Evolutionary conservation across 2,329 filamentous ascomycete species (phyloP).

Genomic region (Alternaria gaisen): DNA sequence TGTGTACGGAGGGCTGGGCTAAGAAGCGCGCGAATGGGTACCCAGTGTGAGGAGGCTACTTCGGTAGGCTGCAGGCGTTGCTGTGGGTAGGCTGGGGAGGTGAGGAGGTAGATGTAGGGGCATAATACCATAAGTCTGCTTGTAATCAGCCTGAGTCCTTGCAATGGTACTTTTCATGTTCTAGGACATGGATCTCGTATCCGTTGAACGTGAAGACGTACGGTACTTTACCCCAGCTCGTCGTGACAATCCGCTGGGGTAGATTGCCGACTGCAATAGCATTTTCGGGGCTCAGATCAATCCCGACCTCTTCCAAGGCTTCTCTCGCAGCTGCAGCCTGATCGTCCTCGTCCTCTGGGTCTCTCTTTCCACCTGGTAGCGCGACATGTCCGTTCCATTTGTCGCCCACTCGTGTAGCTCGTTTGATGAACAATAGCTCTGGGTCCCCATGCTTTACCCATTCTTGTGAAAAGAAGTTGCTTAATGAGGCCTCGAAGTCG

Average conservation of each 20-base stretch:
- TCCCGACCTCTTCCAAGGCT: conserved; percentile 71
- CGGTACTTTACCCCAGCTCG: conserved; percentile 72
- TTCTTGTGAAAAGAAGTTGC: conserved; percentile 68
- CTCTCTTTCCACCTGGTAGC: conserved; percentile 72
- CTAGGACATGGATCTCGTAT: background rate
- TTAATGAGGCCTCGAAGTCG: conserved; percentile 55
- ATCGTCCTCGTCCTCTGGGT: conserved; percentile 71
- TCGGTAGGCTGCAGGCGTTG: conserved; percentile 73
- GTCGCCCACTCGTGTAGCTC: conserved; percentile 70
- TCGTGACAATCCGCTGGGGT: conserved; percentile 71
- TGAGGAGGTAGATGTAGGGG: conserved; percentile 72
- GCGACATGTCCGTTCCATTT: conserved; percentile 76
- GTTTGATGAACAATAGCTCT: conserved; percentile 76
- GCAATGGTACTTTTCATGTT: background rate
- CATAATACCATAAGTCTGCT: conserved; percentile 73
- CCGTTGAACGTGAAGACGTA: conserved; percentile 47
- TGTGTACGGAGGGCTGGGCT: conserved; percentile 67
- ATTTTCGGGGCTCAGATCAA: conserved; percentile 63
- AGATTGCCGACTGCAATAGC: conserved; percentile 66
- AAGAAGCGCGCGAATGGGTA: conserved; percentile 69
- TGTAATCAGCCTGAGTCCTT: conserved; percentile 3
- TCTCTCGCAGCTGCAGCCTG: conserved; percentile 70
- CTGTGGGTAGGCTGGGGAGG: conserved; percentile 63
- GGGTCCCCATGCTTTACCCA: conserved; percentile 74
- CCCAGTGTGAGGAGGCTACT: conserved; percentile 75